phyloP scores from a whole-genome alignment of 2,329 filamentous ascomycete genomes.

The Fusarium fracticaudum region DNA sequence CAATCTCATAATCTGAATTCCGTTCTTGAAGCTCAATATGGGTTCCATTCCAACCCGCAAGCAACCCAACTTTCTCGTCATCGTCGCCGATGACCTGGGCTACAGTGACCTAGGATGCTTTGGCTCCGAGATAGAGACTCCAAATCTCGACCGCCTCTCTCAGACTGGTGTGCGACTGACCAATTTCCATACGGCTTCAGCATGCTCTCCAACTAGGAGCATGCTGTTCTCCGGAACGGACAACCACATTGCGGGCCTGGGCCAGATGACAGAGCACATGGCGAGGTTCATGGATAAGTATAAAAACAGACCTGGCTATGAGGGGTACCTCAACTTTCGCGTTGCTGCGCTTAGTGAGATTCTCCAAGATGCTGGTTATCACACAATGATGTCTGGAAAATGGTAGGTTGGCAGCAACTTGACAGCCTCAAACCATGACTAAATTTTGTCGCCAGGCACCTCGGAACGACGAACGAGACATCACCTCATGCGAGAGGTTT shows the following conservation, averaged over 20 bases:
- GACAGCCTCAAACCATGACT: neutral
- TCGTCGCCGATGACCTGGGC: conserved; percentile 44
- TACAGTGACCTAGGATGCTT: conserved; percentile 49
- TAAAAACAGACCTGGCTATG: neutral
- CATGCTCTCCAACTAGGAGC: conserved; percentile 65
- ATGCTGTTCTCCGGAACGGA: conserved; percentile 71
- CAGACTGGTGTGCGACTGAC: conserved; percentile 62
- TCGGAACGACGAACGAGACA: conserved; percentile 18
- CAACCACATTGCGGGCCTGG: conserved; percentile 63
- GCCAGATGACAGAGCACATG: conserved; percentile 59
- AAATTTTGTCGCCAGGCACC: conserved; percentile 15
- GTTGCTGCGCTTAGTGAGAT: conserved; percentile 7
- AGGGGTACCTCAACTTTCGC: conserved; percentile 1
- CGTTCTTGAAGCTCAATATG: neutral
- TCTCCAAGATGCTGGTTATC: neutral
- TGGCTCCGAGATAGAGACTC: conserved; percentile 66
- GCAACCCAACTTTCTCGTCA: conserved; percentile 42
- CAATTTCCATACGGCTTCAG: conserved; percentile 67
- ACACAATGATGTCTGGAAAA: conserved; percentile 11
- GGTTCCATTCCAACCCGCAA: conserved; percentile 47
- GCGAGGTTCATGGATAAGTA: neutral
- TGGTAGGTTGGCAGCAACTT: neutral
- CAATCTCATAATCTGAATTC: neutral
- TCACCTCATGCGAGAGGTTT: conserved; percentile 47
- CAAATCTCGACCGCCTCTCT: conserved; percentile 62